phyloP scores from a whole-genome alignment of 2,329 filamentous ascomycete species.

The Penicillium sp. region DNA sequence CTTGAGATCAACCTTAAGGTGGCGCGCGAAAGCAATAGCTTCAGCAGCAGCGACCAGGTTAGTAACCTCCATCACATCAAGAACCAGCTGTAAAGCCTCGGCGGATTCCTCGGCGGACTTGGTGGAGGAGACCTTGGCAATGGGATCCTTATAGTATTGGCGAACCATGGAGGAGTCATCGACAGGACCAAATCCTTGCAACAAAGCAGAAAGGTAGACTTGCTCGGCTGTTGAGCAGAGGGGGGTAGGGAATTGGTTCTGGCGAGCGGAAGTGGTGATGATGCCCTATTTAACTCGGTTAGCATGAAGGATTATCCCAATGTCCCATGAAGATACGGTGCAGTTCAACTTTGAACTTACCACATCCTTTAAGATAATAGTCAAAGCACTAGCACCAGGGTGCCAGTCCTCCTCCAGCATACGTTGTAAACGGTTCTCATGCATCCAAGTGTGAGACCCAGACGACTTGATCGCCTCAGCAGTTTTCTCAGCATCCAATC shows the following conservation, averaged over 20 bases:
- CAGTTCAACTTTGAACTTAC: slow-evolving; percentile 28
- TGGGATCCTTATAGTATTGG: slow-evolving; percentile 52
- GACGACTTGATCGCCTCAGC: slow-evolving; percentile 52
- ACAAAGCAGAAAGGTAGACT: slow-evolving; percentile 63
- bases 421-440: slow-evolving; percentile 62
- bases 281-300: slow-evolving; percentile 52
- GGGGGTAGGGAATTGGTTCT: slow-evolving; percentile 62
- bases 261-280: slow-evolving; percentile 67
- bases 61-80: slow-evolving; percentile 50
- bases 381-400: slow-evolving; percentile 62
- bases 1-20: slow-evolving; percentile 50
- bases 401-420: slow-evolving; percentile 58
- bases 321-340: neutral
- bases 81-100: slow-evolving; percentile 46
- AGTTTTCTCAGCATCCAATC: slow-evolving; percentile 53
- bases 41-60: slow-evolving; percentile 56
- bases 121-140: slow-evolving; percentile 42
- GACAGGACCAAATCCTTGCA: slow-evolving; percentile 59
- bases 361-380: slow-evolving; percentile 65
- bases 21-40: slow-evolving; percentile 52
- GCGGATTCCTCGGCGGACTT: slow-evolving; percentile 36
- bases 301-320: neutral
- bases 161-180: slow-evolving; percentile 63
- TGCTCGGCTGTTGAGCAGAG: slow-evolving; percentile 68
- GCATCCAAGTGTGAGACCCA: slow-evolving; percentile 64